These are phyloP conservation scores for Pterocarpus santalinus DNA, from an alignment of 306 rosid species.

Conservation along the genomic window DNA sequence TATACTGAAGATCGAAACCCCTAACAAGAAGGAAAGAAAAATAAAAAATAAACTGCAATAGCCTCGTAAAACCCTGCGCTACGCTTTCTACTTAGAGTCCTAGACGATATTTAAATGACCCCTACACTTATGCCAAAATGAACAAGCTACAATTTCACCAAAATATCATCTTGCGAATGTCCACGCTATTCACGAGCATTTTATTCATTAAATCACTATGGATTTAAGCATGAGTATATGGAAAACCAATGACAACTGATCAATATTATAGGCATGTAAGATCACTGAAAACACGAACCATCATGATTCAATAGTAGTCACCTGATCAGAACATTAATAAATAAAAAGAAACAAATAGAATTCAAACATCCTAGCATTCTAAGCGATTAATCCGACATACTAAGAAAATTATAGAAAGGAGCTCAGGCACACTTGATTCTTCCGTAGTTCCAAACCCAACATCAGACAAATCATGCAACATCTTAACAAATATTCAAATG, in stretches of 20 bases:
- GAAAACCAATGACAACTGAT: not conserved
- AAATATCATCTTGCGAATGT: not conserved
- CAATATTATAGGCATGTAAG: too few species aligned
- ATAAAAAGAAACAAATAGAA: too few species aligned
- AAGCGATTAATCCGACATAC: not conserved
- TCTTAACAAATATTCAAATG: not conserved
- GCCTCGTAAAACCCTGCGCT: not conserved
- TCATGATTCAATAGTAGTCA: not conserved
- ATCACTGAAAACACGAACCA: not conserved
- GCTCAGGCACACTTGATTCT: not conserved
- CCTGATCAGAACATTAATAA: not conserved
- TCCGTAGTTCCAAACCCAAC: not conserved
- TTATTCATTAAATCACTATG: too few species aligned
- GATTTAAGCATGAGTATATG: not conserved
- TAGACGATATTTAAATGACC: not conserved
- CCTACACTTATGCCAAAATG: not conserved
- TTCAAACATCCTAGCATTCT: not conserved
- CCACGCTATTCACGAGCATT: not conserved
- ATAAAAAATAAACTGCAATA: too few species aligned
- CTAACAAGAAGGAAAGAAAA: not conserved
- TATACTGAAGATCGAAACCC: not conserved
- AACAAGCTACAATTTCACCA: not conserved
- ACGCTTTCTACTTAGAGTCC: not conserved
- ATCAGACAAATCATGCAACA: not conserved
- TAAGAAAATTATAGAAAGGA: too few species aligned